Base-by-base conservation (phyloP, 2,329 filamentous ascomycete genomes). In the Aspergillus persii region DNA sequence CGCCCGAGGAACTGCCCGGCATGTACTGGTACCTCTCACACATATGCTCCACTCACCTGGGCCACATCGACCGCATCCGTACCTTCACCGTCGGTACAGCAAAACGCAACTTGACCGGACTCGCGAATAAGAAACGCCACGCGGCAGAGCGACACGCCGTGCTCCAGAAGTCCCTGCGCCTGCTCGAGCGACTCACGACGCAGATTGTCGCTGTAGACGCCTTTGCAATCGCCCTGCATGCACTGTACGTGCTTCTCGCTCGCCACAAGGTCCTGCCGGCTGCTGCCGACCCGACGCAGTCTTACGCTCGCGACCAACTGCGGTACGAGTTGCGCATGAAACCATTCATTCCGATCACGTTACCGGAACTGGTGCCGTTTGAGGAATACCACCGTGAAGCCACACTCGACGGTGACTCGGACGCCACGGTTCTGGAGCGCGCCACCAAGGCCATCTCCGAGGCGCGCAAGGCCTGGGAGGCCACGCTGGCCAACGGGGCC, bases 11-110 rank as follows among this genome's bases (percentile, higher is more conserved):
- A 74, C 81, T 95, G 8, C 84, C 87, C 0, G 87, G 86, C 27
- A 96, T 97, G 90, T 98, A 98, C 74, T 95, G 90, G 87, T 92
- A 96, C 73, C 79, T 96, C 63, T 85, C 90, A 66, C 85, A 91
- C 77, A 78, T 96, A 60, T 80, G 89, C 69, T 84, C 87, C 71
- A 85, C 89, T 57, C 81, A 89, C 61, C 77, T 86, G 50, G 82
- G 86, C 70, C 86, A 97, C 68, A 78, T 89, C 27, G 88, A 92
- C 66, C 84, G 90, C 55, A 91, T 95, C 66, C 85, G 88, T 66
- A 81, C 83, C 2, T 91, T 91, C 65, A 81, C 87, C 6, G 74
- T 75, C 41, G 67, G 71, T 23, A 69, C 72, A 23, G 66, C 68
- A 50, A 73, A 69, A 58, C 69, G 62, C 54, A 69, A 61, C 57